Evolutionary conservation across 139 green algal species (phyloP).

Genomic region (Tetradesmus obliquus): DNA sequence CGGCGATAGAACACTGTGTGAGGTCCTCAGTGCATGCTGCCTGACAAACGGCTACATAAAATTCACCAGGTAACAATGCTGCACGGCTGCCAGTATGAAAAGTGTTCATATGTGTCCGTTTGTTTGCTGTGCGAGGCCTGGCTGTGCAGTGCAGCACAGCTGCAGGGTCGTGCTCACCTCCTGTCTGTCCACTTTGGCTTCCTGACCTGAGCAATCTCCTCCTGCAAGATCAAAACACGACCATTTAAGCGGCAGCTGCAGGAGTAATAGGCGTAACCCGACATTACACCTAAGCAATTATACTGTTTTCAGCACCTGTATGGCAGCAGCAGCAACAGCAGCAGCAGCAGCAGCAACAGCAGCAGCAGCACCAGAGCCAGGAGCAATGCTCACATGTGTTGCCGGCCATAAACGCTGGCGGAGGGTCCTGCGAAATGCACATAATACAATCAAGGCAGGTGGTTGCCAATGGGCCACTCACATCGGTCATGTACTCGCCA

Average conservation of each 20-base stretch:
- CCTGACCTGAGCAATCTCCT: conserved; percentile 85
- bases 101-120: neutral
- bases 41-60: neutral
- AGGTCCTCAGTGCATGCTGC: too few relatives aligned
- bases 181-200: conserved; percentile 88
- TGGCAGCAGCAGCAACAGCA: neutral
- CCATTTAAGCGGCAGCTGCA: too few relatives aligned
- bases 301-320: neutral
- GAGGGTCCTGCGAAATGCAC: neutral
- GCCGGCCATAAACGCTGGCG: neutral
- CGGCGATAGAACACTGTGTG: too few relatives aligned
- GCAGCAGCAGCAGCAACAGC: neutral
- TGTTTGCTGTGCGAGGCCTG: too few relatives aligned
- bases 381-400: neutral
- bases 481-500: conserved; percentile 83
- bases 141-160: neutral
- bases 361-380: neutral
- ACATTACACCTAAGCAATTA: neutral
- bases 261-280: neutral
- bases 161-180: conserved; percentile 46
- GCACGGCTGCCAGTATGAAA: conserved; percentile 12
- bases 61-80: neutral
- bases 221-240: conserved; percentile 52
- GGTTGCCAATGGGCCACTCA: conserved; percentile 38
- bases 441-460: neutral